Evolutionary conservation across 192 early-diverging fungal genomes (phyloP), one percentile per base, ranked within the genome.

Genomic region (Podila minutissima): DNA sequence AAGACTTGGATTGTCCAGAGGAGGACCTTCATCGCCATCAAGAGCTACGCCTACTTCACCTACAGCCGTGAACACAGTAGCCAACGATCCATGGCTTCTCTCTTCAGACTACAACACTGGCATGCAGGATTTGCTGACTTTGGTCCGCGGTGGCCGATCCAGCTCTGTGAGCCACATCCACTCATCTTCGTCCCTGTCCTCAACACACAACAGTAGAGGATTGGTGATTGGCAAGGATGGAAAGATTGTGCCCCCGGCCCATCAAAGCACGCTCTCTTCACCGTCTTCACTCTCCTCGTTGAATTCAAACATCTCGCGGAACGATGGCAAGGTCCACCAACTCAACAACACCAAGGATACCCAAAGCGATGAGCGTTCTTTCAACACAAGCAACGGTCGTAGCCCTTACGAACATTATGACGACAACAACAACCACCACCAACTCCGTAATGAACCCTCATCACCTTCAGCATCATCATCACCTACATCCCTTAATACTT

Each of bases 21-120:
- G 51, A 55, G 19, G 41, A 46, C 5, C 61, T 71, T 41, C 37
- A 29, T 66, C 38, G 6, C 64, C 41, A 17, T 28, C 33, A 24
- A 60, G 12, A 24, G 29, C 67, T 28, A 59, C 53, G 57, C 24
- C 62, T 22, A 2, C 62, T 41, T 62, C 60, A 0, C 32, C 60
- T 20, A 62, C 32, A 4, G 26, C 64, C 0, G 31, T 41, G 41
- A 17, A 22, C 6, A 48, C 62, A 41, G 2, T 15, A 33, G 61
- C 28, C 49, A 65, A 46, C 17, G 77, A 81, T 29, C 66, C 71
- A 32, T 81, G 77, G 77, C 53, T 81, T 11, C 71, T 81, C 46
- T 55, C 66, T 5, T 81, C 77, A 3, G 77, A 81, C 29, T 81
- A 81, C 62, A 81, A 81, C 51, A 73, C 70, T 17, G 77, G 71